Evolutionary conservation across 1,139 yeast species (phyloP).

Genomic region (Nakaseomyces kungkrabaensis): DNA sequence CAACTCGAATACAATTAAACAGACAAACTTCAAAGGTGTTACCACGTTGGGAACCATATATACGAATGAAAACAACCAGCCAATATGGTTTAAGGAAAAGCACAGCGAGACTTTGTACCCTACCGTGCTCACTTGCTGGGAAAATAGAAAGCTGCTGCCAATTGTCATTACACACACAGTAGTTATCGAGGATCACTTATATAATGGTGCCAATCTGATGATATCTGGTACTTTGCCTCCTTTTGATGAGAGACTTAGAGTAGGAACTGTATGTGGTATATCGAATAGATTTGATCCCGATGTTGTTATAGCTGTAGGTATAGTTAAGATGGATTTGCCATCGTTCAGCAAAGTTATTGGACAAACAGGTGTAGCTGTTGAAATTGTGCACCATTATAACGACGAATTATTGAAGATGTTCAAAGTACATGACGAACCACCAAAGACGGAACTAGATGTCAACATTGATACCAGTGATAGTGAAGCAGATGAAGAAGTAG

Average conservation of each 20-base stretch:
- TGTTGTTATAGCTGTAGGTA: constrained; percentile 69
- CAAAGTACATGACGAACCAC: constrained; percentile 39
- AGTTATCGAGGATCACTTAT: constrained; percentile 45
- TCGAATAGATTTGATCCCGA: constrained; percentile 52
- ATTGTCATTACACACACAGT: constrained; percentile 59
- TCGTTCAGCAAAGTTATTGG: constrained; percentile 40
- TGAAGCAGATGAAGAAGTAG: neutral
- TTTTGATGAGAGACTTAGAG: constrained; percentile 38
- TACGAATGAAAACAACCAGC: constrained; percentile 53
- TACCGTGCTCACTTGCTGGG: constrained; percentile 65
- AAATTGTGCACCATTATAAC: constrained; percentile 42
- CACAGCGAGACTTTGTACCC: constrained; percentile 54
- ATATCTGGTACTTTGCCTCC: constrained; percentile 83
- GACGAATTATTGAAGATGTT: constrained; percentile 44
- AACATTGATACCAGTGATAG: constrained; percentile 3
- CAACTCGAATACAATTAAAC: constrained; percentile 54
- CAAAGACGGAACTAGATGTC: constrained; percentile 16
- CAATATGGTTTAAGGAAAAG: constrained; percentile 57
- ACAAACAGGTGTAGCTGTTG: constrained; percentile 58
- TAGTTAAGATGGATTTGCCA: constrained; percentile 44
- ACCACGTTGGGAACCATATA: constrained; percentile 42
- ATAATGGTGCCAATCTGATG: constrained; percentile 87
- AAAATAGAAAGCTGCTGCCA: constrained; percentile 56
- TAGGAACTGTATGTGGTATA: constrained; percentile 62
- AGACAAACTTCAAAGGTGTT: constrained; percentile 52